Evolutionary conservation across 2,329 filamentous ascomycete species (phyloP), one percentile per base, ranked within the genome.

Genomic region (Pezicula rhizophila): DNA sequence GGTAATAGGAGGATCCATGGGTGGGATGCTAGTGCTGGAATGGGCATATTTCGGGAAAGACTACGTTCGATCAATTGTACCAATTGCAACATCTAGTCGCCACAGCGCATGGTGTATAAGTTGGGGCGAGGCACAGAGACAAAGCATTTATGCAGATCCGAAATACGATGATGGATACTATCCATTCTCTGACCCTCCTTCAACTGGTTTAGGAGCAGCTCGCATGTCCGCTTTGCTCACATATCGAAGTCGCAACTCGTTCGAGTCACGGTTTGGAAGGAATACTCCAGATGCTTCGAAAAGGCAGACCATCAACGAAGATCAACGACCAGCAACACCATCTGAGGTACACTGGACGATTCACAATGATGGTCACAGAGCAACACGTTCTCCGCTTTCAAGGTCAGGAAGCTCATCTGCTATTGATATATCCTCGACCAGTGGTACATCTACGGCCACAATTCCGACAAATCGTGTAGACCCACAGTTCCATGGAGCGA

Each of bases 131-230:
- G 88, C 88, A 3, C 89, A 95, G 66, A 78, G 89, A 45, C 88
- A 93, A 70, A 91, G 87, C 76, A 97, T 99, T 66, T 99, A 97
- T 70, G 91, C 89, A 35, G 93, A 99, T 65, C 93, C 93, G 28
- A 97, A 96, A 72, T 99, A 99, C 67, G 90, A 96, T 53, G 91
- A 97, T 62, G 93, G 93, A 40, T 97, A 96, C 70, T 99, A 97
- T 65, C 63, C 82, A 1, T 95, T 93, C 60, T 78, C 87, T 28
- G 89, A 97, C 59, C 91, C 91, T 31, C 93, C 93, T 0, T 75
- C 83, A 0, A 86, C 90, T 1, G 93, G 93, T 1, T 79, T 99
- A 2, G 90, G 91, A 11, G 93, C 93, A 7, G 93, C 93, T 23
- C 89, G 93, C 61, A 99, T 99, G 93, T 89, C 91, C 49, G 93